A percentile compares a stretch with the other conserved stretches of the same genome.
Conservation (phyloP, 2,329 filamentous ascomycete species). For the Penicillium glabrum region DNA sequence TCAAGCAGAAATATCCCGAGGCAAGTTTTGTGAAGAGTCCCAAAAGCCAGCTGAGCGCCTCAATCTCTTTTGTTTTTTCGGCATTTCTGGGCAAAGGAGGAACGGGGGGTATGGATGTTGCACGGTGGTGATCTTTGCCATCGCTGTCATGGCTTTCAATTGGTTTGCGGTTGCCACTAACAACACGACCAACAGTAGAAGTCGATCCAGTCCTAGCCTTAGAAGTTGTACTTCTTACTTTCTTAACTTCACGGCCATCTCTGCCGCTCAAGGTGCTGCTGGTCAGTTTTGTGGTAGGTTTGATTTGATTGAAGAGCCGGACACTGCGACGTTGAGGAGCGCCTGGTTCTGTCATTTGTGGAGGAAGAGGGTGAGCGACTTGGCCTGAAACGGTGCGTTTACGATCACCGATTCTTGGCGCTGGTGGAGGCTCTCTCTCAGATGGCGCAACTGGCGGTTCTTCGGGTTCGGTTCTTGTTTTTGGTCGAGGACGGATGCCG, state of each 20-base stretch:
- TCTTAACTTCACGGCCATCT: slow-evolving; percentile 75
- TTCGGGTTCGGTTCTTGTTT: slow-evolving; percentile 40
- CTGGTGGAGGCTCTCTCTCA: slow-evolving; percentile 32
- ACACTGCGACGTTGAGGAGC: slow-evolving; percentile 69
- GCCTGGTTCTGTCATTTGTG: slow-evolving; percentile 63
- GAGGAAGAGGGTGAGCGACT: slow-evolving; percentile 50
- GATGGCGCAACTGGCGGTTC: slow-evolving; percentile 36
- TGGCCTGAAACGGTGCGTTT: slow-evolving; percentile 95
- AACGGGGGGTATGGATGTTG: slow-evolving; percentile 33
- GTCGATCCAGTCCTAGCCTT: slow-evolving; percentile 66
- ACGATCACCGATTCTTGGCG: slow-evolving; percentile 57
- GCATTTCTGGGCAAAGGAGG: slow-evolving; percentile 32
- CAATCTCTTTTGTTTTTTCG: slow-evolving; percentile 67
- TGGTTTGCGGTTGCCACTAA: slow-evolving; percentile 86
- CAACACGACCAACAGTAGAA: slow-evolving; percentile 77
- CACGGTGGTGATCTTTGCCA: slow-evolving; percentile 56
- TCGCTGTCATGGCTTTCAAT: slow-evolving; percentile 64
- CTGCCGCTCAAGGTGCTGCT: slow-evolving; percentile 59
- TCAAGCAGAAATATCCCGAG: slow-evolving; percentile 73
- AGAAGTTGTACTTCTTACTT: slow-evolving; percentile 72
- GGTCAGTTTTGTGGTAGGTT: slow-evolving; percentile 65
- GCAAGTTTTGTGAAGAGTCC: slow-evolving; percentile 82
- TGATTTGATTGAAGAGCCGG: slow-evolving; percentile 68
- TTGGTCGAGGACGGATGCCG: slow-evolving; percentile 42
- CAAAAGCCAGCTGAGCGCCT: slow-evolving; percentile 73